These are phyloP conservation scores for Aquilaria sinensis DNA, from an alignment of 345 rosid genomes.

Conservation along the genomic window DNA sequence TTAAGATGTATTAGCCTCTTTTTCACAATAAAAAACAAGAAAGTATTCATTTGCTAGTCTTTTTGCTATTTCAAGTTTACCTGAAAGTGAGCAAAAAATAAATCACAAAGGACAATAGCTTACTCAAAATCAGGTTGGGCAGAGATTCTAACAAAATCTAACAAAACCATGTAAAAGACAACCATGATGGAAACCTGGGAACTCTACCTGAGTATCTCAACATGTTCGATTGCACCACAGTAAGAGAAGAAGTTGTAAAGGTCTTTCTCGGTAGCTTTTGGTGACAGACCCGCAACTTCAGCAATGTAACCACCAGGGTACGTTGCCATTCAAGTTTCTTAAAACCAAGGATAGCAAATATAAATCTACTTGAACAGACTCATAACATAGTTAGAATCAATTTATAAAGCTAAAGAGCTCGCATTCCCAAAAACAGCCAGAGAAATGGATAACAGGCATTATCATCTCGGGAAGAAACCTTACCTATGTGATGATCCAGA, in stretches of 20 bases:
- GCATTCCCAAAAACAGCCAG: conserved; percentile 11
- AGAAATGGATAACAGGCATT: conserved; percentile 19
- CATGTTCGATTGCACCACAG: conserved; percentile 61
- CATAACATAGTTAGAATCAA: conserved; percentile 11
- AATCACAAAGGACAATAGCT: too few species aligned
- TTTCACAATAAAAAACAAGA: too few species aligned
- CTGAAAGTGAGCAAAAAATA: too few species aligned
- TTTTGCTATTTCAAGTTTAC: too few species aligned
- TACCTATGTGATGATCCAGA: conserved; percentile 12
- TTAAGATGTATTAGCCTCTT: too few species aligned
- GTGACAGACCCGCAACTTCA: conserved; percentile 71
- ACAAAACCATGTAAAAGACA: conserved; percentile 2
- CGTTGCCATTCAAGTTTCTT: conserved; percentile 29
- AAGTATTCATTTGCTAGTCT: too few species aligned
- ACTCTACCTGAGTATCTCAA: conserved; percentile 68
- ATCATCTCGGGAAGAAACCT: conserved; percentile 16
- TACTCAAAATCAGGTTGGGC: too few species aligned
- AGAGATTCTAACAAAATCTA: background rate
- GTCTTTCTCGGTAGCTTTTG: conserved; percentile 64
- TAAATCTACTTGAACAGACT: conserved; percentile 10
- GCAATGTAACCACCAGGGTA: conserved; percentile 69
- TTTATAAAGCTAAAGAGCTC: background rate
- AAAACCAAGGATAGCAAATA: background rate
- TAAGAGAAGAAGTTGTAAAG: conserved; percentile 59
- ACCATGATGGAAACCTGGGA: conserved; percentile 1